Evolutionary conservation across 495 filamentous ascomycete species (phyloP), one percentile per base, ranked within the genome.

Genomic region (Aspergillus ostianus): DNA sequence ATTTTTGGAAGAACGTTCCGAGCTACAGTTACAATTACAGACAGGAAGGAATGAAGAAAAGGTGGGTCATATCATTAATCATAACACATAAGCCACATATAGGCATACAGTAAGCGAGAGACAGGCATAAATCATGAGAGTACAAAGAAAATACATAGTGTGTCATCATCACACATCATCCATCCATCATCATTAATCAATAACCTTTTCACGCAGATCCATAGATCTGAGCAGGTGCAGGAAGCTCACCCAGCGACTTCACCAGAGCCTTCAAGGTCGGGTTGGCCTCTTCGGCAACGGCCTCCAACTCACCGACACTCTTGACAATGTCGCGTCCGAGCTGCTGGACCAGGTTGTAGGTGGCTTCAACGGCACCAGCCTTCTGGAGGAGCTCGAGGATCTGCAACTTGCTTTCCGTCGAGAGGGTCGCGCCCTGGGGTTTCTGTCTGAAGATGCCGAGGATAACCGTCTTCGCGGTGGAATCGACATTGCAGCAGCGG

Each of bases 401-500:
- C 54, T 64, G 61, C 12, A 32, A 26, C 61, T 67, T 67, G 48
- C 48, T 56, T 13, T 64, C 56, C 17, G 46, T 19, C 8, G 57
- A 15, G 20, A 63, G 45, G 0, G 48, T 20, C 2, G 50, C 57
- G 17, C 51, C 51, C 20, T 48, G 45, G 2, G 21, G 27, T 49
- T 57, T 61, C 46, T 60, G 56, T 15, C 59, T 41, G 69, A 76
- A 26, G 79, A 84, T 70, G 69, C 80, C 48, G 76, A 82, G 56
- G 80, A 84, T 50, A 73, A 63, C 32, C 15, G 20, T 41, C 52
- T 56, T 56, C 17, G 48, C 47, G 36, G 26, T 47, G 18, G 61
- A 27, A 47, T 67, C 54, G 13, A 54, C 2, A 23, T 60, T 53
- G 53, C 53, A 60, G 53, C 56, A 59, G 18, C 66, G 61, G 26